Base-by-base conservation (phyloP, 495 filamentous ascomycete species). In the Physcia stellaris region DNA sequence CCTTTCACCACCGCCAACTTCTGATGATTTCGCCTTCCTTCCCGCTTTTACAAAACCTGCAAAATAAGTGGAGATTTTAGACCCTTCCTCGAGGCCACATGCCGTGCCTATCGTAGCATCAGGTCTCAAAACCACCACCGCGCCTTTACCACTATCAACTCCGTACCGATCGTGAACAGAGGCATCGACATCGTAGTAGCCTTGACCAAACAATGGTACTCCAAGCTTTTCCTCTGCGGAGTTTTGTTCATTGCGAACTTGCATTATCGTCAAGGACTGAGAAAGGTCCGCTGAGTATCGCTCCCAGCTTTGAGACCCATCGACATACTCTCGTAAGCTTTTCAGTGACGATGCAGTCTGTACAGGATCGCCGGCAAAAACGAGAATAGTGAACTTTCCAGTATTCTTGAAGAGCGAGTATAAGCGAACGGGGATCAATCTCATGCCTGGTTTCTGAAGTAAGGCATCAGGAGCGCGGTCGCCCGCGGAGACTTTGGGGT, bases 91-190 rank as follows among this genome's bases (percentile, higher is more conserved):
- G n/a, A n/a, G n/a, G n/a, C n/a, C n/a, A 35, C 46, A 40, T 9
- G 19, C 33, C 32, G 24, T 36, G 13, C 46, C 46, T 4, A 49
- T 33, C 12, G 19, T 37, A 2, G 45, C 47, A 54, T 78, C 73
- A 9, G 73, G 73, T 22, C 73, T 54, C 12, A 75, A 53, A 33
- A 78, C 44, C 1, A 70, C 55, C 15, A 73, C 15, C 0, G 61
- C 63, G 0, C 72, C 72, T 7, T 47, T 32, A 2, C 52, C 32
- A 0, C 52, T 41, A 40, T 67, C 54, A n/a, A 79, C 48, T 0
- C 66, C 73, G 41, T 73, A 77, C 1, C 56, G 54, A 29, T 69
- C 56, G 45, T 77, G 76, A 1, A 68, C 71, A 11, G 71, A 57
- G 2, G 71, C 72, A 29, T 75, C 68, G 4, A 64, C 64, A 6